These are phyloP conservation scores for Aspergillus avenaceus DNA, from an alignment of 495 filamentous ascomycete species.

Conservation along the genomic window DNA sequence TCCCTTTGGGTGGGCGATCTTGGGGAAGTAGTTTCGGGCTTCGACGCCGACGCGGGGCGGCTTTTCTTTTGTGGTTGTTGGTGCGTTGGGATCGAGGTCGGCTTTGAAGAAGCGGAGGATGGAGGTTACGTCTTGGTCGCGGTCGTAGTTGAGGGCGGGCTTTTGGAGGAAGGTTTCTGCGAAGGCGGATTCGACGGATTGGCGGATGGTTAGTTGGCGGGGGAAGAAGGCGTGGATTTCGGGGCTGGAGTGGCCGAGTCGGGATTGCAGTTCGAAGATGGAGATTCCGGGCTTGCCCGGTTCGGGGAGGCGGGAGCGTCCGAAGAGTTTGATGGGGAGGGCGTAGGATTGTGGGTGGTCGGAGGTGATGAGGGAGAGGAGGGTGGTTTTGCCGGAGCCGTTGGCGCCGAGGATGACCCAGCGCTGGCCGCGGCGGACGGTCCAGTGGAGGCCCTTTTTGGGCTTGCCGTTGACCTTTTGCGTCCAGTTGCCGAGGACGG, in stretches of 20 bases:
- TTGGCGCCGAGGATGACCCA: constrained; percentile 94
- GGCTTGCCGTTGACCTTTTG: constrained; percentile 45
- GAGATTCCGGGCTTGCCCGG: constrained; percentile 71
- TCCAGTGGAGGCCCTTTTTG: constrained; percentile 71
- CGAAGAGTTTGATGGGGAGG: constrained; percentile 79
- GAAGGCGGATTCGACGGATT: constrained; percentile 78
- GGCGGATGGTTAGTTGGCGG: constrained; percentile 65
- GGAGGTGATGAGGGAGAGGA: constrained; percentile 86
- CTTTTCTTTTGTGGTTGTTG: constrained; percentile 1
- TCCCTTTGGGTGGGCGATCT: background rate
- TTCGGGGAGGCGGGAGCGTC: constrained; percentile 71
- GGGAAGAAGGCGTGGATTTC: constrained; percentile 95
- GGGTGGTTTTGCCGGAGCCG: constrained; percentile 78
- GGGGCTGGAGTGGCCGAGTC: constrained; percentile 87
- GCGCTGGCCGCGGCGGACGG: constrained; percentile 72
- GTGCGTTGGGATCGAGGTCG: constrained; percentile 59
- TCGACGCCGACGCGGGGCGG: constrained; percentile 7
- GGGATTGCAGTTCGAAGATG: constrained; percentile 84
- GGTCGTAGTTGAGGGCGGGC: constrained; percentile 55
- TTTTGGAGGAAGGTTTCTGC: constrained; percentile 77
- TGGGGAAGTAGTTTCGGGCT: constrained; percentile 3
- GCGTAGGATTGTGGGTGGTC: constrained; percentile 95
- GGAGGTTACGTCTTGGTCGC: constrained; percentile 55
- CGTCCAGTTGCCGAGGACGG: constrained; percentile 75
- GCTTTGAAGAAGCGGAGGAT: constrained; percentile 67